A percentile compares a stretch with the other conserved stretches of the same genome.
Evolutionary conservation across 1,284 basidiomycete species (phyloP).

Genomic region (Takashimella koratensis): DNA sequence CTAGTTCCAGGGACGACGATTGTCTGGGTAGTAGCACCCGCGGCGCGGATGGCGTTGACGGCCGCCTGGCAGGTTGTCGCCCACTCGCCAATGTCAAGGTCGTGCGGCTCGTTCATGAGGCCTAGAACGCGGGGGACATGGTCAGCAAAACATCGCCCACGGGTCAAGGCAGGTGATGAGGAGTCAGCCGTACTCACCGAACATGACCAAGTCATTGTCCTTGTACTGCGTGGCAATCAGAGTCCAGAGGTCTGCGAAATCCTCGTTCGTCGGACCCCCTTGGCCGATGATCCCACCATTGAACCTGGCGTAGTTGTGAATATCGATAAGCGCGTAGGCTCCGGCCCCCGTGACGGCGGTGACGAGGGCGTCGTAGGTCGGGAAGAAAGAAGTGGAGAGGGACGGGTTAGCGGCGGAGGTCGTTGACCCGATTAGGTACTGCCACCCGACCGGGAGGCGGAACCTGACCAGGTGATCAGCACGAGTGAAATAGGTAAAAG

Average conservation of each 20-base stretch:
- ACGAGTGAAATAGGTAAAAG: neutral
- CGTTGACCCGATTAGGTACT: constrained; percentile 55
- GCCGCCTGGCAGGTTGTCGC: constrained; percentile 37
- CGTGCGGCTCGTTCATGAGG: constrained; percentile 48
- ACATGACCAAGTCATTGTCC: constrained; percentile 55
- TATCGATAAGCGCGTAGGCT: constrained; percentile 57
- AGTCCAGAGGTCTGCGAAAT: constrained; percentile 58
- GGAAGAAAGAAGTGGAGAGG: constrained; percentile 54
- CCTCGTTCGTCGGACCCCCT: constrained; percentile 57
- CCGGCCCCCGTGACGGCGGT: constrained; percentile 54
- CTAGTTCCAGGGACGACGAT: constrained; percentile 43
- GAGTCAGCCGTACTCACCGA: constrained; percentile 23
- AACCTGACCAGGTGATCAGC: constrained; percentile 19
- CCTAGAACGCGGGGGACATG: constrained; percentile 3
- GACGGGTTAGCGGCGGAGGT: constrained; percentile 17
- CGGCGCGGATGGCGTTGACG: constrained; percentile 45
- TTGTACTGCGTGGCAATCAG: constrained; percentile 57
- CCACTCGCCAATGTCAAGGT: constrained; percentile 35
- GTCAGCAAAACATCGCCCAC: too few relatives aligned
- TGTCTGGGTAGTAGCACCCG: constrained; percentile 40
- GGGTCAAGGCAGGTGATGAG: neutral
- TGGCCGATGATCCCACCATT: constrained; percentile 53
- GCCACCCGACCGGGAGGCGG: constrained; percentile 57
- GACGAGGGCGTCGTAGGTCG: constrained; percentile 51
- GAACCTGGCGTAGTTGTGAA: constrained; percentile 48